Evolutionary conservation across 805 yeast genomes (phyloP).

Genomic region (Candida vartiovaarae): DNA sequence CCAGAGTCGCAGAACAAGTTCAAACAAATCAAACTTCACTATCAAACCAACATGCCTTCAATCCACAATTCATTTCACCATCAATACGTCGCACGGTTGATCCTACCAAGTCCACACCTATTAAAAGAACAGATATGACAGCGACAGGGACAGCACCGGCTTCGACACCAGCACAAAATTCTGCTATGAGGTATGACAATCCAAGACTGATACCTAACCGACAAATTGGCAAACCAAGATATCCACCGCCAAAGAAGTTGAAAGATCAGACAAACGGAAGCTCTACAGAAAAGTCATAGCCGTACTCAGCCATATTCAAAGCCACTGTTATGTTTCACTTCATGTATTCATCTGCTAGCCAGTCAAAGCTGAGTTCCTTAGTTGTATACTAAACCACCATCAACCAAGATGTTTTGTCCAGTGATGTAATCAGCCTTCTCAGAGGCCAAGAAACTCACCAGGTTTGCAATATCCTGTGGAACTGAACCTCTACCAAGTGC

Average conservation of each 20-base stretch:
- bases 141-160: no score
- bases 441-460: conserved; percentile 29
- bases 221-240: conserved; percentile 24
- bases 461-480: conserved; percentile 31
- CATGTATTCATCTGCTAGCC: no score
- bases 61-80: conserved; percentile 51
- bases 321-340: no score
- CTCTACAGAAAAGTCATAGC: no score
- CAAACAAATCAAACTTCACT: conserved; percentile 33
- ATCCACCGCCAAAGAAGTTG: conserved; percentile 18
- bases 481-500: conserved; percentile 30
- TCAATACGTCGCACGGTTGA: conserved; percentile 56
- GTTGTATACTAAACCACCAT: conserved; percentile 29
- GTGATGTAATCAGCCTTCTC: conserved; percentile 31
- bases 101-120: conserved; percentile 60
- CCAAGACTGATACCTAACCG: conserved; percentile 22
- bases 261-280: background rate
- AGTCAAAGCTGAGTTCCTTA: conserved; percentile 2
- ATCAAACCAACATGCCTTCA: conserved; percentile 36
- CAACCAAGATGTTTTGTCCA: conserved; percentile 29
- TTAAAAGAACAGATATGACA: conserved; percentile 33
- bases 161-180: background rate
- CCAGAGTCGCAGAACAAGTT: conserved; percentile 53
- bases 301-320: no score
- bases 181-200: conserved; percentile 20